These are phyloP conservation scores for Carex scoparia DNA, from an alignment of 176 grass and related monocot genomes.

Conservation along the genomic window DNA sequence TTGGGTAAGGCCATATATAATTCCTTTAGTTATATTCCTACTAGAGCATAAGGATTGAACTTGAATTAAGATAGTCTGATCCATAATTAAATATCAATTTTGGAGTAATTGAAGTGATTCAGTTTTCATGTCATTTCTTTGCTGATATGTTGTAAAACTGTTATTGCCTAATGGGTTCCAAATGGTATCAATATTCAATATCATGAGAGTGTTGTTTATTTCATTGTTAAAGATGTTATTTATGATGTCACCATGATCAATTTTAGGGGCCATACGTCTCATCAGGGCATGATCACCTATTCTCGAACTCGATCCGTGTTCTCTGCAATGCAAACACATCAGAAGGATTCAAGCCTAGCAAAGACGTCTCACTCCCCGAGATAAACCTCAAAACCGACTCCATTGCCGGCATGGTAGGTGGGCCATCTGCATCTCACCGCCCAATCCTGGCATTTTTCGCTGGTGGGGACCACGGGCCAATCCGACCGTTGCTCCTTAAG, in stretches of 20 bases:
- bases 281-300: conserved; percentile 30
- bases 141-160: background rate
- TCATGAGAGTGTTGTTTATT: background rate
- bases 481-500: conserved; percentile 47
- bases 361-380: conserved; percentile 68
- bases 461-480: conserved; percentile 68
- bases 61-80: background rate
- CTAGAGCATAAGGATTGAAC: background rate
- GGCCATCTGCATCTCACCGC: conserved; percentile 50
- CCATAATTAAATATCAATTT: background rate
- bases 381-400: conserved; percentile 60
- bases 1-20: conserved; percentile 42
- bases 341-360: conserved; percentile 67
- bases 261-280: conserved; percentile 68
- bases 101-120: background rate
- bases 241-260: background rate
- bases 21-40: background rate
- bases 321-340: conserved; percentile 94
- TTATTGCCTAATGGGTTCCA: background rate
- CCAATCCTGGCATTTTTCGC: conserved; percentile 81
- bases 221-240: background rate
- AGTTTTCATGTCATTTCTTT: background rate
- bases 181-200: background rate
- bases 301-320: conserved; percentile 60
- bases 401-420: conserved; percentile 40